Evolutionary conservation across 345 rosid species (phyloP), one percentile per base, ranked within the genome.

Genomic region (Aquilaria malaccensis): DNA sequence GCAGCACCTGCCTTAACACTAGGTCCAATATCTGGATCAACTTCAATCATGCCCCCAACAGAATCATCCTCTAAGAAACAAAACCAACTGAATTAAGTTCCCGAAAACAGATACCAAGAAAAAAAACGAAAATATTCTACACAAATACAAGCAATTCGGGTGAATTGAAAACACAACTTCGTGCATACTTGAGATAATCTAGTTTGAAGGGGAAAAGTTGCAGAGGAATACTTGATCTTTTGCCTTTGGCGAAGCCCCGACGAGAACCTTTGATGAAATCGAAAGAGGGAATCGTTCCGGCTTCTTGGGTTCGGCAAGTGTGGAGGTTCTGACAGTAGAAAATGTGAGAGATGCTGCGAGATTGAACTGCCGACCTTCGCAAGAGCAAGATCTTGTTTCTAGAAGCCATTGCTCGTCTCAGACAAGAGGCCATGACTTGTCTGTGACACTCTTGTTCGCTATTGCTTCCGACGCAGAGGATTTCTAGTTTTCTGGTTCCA

Each of bases 191-290:
- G 7, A 37, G 3, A 37, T 7, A 37, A 37, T 37, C 7, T n/a
- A 22, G 33, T 30, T 30, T 2, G 59, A 49, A 63, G 13, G 45
- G 6, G 33, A 52, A 14, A n/a, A 41, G 11, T 55, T 12, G 13
- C 29, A n/a, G 59, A 14, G 15, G 22, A 45, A 11, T 80, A 89
- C 97, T 89, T 63, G 96, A 81, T 71, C 72, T 84, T 74, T 76
- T 84, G 53, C 76, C 91, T 72, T 86, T 85, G 30, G 98, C 97
- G 58, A 84, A 93, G 3, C 90, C 90, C 52, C 97, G 83, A 58
- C 79, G 75, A 76, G 50, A 68, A 54, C 67, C 76, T 52, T 67
- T 65, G 67, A 76, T 63, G 66, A 75, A 81, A 60, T 63, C 72
- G 56, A 74, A 61, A 30, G 63, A 12, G 33, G 72, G 68, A 11